Conservation (phyloP, 1,284 basidiomycete species). For the Leccinum insolens region DNA sequence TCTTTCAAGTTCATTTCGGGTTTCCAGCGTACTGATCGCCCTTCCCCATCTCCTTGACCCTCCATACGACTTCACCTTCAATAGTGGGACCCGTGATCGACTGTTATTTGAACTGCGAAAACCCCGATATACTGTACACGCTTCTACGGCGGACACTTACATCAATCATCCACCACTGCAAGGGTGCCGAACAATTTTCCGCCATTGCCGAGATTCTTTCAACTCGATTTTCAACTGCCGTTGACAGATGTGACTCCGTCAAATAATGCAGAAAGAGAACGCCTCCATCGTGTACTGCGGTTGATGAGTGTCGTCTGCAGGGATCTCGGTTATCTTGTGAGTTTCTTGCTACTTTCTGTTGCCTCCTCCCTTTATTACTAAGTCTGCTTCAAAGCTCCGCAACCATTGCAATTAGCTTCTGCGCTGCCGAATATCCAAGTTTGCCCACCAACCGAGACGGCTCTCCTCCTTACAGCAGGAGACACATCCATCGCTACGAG, state of each 20-base stretch:
- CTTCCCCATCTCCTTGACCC: slow-evolving; percentile 60
- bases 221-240: slow-evolving; percentile 32
- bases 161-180: slow-evolving; percentile 80
- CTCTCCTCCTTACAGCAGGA: slow-evolving; percentile 57
- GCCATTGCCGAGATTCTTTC: slow-evolving; percentile 59
- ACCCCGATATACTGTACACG: slow-evolving; percentile 48
- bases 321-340: slow-evolving; percentile 64
- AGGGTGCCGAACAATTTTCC: slow-evolving; percentile 64
- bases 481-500: slow-evolving; percentile 69
- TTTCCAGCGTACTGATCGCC: slow-evolving; percentile 7
- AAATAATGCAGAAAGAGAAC: slow-evolving; percentile 27
- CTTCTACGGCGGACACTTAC: slow-evolving; percentile 75
- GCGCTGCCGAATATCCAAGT: slow-evolving; percentile 45
- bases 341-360: slow-evolving; percentile 22
- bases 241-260: slow-evolving; percentile 12
- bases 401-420: slow-evolving; percentile 50
- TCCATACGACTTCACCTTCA: slow-evolving; percentile 75
- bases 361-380: background rate
- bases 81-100: slow-evolving; percentile 61
- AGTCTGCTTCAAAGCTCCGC: slow-evolving; percentile 41
- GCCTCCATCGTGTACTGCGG: slow-evolving; percentile 45
- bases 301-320: slow-evolving; percentile 52
- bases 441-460: slow-evolving; percentile 37
- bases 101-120: slow-evolving; percentile 50
- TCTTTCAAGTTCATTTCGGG: background rate